Conservation (phyloP, 1,139 yeast genomes). For the Kodamaea derodonti region DNA sequence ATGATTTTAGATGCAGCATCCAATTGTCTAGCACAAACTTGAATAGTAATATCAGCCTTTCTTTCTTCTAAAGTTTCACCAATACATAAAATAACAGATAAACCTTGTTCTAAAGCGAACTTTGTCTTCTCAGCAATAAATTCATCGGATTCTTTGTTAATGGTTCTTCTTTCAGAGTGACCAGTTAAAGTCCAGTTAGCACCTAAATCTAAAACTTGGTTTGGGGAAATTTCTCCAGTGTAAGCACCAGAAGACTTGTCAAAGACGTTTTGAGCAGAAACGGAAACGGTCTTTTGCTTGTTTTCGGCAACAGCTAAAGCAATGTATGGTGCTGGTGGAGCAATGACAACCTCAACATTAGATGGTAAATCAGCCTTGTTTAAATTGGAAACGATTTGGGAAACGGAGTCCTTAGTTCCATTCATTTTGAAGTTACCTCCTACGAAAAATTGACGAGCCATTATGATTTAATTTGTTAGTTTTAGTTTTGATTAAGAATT, state of each 20-base stretch:
- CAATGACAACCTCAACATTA: slow-evolving; percentile 84
- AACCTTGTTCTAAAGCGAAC: slow-evolving; percentile 85
- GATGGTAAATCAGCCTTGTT: slow-evolving; percentile 73
- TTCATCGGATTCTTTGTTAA: slow-evolving; percentile 87
- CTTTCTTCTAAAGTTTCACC: slow-evolving; percentile 97
- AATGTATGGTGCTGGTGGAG: slow-evolving; percentile 95
- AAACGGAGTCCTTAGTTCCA: slow-evolving; percentile 86
- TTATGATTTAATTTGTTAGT: slow-evolving; percentile 8
- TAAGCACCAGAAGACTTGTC: slow-evolving; percentile 89
- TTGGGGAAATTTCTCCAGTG: slow-evolving; percentile 96
- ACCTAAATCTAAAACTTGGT: slow-evolving; percentile 86
- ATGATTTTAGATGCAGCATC: slow-evolving; percentile 82
- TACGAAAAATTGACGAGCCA: slow-evolving; percentile 93
- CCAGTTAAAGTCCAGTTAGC: slow-evolving; percentile 95
- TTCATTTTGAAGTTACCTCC: slow-evolving; percentile 99
- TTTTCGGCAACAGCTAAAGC: slow-evolving; percentile 66
- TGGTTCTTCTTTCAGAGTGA: slow-evolving; percentile 98
- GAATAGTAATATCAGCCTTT: slow-evolving; percentile 80
- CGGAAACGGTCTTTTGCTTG: slow-evolving; percentile 67
- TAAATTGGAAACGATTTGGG: slow-evolving; percentile 76
- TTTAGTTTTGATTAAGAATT: background rate
- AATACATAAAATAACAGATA: slow-evolving; percentile 89
- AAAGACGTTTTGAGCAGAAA: slow-evolving; percentile 91
- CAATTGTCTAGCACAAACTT: slow-evolving; percentile 86
- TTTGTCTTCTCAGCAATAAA: slow-evolving; percentile 92